Evolutionary conservation across 2,329 filamentous ascomycete genomes (phyloP), one percentile per base, ranked within the genome.

Genomic region (Paecilomyces sp.): DNA sequence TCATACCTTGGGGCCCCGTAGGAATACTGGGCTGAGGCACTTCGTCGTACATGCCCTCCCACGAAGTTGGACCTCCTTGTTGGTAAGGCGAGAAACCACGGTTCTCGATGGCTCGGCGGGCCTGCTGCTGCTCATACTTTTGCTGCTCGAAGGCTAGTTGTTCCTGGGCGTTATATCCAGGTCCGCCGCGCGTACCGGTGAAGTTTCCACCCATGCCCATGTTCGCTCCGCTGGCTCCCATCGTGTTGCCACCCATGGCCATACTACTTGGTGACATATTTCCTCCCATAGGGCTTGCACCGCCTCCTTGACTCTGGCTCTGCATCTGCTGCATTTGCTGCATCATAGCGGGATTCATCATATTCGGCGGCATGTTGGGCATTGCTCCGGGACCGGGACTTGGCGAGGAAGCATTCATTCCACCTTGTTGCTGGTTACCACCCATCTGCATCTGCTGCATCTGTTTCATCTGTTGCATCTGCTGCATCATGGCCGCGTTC

Each of bases 11-110:
- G 56, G 81, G 80, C 54, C 79, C 82, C 15, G 77, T 79, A 64
- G 80, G 79, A 59, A 87, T 83, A 67, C 88, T 87, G 4, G 91
- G 91, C 71, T 93, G 91, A 15, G 92, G 92, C 1, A 92, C 90
- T 72, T 97, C 93, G 72, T 97, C 93, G 74, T 97, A 97, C 92
- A 96, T 96, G 69, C 93, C 93, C 74, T 97, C 93, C 92, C 92
- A 97, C 50, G 88, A 92, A 25, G 90, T 91, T n/a, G 89, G 88
- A 15, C 86, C 86, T 53, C 85, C 86, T 59, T 83, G 68, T 73
- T 81, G 73, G 62, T 79, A 77, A 47, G 76, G 71, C 58, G 75
- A 69, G 69, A 75, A 75, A 18, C 65, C 71, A 12, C 75, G 74
- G 57, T 71, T 73, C 22, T 76, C 74, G 54, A 76, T 80, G 75